Conservation (phyloP, 1,139 yeast genomes). For the Suhomyces taliae region DNA sequence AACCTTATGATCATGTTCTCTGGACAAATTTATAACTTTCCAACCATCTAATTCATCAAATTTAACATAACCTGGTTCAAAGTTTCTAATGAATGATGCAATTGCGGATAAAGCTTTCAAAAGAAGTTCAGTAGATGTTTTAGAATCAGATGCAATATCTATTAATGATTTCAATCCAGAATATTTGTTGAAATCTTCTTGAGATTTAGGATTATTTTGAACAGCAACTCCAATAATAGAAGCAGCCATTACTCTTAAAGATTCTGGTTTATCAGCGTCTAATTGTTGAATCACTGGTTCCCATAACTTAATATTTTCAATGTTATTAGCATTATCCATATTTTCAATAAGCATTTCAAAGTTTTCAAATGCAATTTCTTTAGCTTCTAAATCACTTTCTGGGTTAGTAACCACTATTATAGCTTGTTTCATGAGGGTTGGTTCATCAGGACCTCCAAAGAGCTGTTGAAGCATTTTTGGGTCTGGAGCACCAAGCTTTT, state of each 20-base stretch:
- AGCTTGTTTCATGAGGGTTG: constrained; percentile 77
- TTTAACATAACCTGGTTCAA: constrained; percentile 49
- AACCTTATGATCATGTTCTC: constrained; percentile 34
- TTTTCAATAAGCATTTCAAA: constrained; percentile 94
- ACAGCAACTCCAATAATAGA: constrained; percentile 88
- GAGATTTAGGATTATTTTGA: constrained; percentile 81
- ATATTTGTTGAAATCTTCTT: constrained; percentile 58
- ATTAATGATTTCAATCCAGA: constrained; percentile 52
- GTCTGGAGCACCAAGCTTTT: constrained; percentile 67
- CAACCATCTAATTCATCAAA: constrained; percentile 70
- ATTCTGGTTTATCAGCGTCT: constrained; percentile 31
- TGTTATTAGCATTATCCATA: constrained; percentile 90
- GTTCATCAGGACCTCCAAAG: constrained; percentile 86
- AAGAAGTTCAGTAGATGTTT: constrained; percentile 38
- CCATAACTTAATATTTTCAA: constrained; percentile 85
- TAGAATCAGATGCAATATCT: constrained; percentile 29
- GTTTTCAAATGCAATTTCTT: constrained; percentile 80
- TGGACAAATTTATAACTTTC: constrained; percentile 31
- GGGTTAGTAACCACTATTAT: constrained; percentile 61
- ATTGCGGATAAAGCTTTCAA: constrained; percentile 76
- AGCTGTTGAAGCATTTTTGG: constrained; percentile 74
- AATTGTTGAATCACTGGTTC: constrained; percentile 57
- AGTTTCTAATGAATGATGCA: constrained; percentile 74
- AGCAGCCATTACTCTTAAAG: constrained; percentile 59
- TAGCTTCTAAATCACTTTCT: constrained; percentile 62